Evolutionary conservation across 495 filamentous ascomycete species (phyloP), one percentile per base, ranked within the genome.

Genomic region (Aeminium ludgeri): DNA sequence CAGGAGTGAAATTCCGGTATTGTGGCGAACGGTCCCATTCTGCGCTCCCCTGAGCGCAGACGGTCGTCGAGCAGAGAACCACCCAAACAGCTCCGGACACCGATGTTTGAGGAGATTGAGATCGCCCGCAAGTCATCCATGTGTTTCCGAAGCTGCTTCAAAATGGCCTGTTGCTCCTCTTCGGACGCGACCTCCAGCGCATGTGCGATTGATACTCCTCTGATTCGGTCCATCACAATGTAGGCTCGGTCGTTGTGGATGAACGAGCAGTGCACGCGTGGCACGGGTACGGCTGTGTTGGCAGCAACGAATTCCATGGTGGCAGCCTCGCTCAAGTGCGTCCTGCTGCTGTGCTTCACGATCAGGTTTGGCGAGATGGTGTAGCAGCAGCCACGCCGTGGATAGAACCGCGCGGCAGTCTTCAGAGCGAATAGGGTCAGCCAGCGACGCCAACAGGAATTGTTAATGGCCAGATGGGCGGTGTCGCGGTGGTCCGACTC

Each of bases 201-300:
- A 16, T 30, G 23, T 10, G 48, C 27, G 3, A 52, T 30, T 19
- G 38, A 60, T 16, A 63, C 56, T 16, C 67, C 70, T 10, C 59
- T 38, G 30, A 72, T 65, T 45, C 62, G 57, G 39, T 70, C 59
- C 65, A 71, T 70, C 32, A 66, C 56, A 38, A 71, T 70, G 40
- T 66, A 72, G 0, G 62, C 64, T 18, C 43, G 40, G 3, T 52
- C 63, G 32, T 51, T 50, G 48, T 53, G 55, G 10, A 41, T 57
- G 45, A 72, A 73, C 20, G 67, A 55, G 51, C 63, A 71, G 39
- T 61, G 52, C 34, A 72, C 55, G 40, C 61, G 62, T 2, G 67
- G 70, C 0, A 71, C 65, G 6, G 69, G 68, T 20, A 76, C 61
- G 7, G 61, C 60, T 2, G 68, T 74, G 28, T 68, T 39, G 40